phyloP scores from a whole-genome alignment of 2,329 filamentous ascomycete genomes.

The Rhinocladiella similis region DNA sequence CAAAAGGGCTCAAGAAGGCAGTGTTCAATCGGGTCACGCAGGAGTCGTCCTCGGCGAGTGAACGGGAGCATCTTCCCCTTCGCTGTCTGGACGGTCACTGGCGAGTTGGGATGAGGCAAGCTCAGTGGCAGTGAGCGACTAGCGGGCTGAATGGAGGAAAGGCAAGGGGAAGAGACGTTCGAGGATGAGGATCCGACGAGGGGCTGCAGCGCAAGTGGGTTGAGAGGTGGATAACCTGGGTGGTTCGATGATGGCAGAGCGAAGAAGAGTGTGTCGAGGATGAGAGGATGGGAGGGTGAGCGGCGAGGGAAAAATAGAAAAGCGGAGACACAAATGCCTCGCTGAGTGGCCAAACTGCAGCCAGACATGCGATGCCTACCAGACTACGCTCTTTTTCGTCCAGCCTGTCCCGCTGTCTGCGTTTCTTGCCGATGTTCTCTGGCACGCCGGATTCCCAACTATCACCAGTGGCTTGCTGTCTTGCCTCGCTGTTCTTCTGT shows the following conservation, averaged over 20 bases:
- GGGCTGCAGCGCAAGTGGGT: background rate
- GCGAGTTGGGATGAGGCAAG: conserved; percentile 19
- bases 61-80: conserved; percentile 11
- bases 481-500: background rate
- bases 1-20: conserved; percentile 10
- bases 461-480: too few relatives aligned
- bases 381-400: background rate
- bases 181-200: conserved; percentile 1
- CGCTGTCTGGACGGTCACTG: background rate
- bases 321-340: background rate
- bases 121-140: conserved; percentile 26
- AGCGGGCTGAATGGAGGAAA: conserved; percentile 21
- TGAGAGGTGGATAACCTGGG: background rate
- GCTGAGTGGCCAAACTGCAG: background rate
- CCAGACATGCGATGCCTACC: background rate
- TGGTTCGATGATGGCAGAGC: conserved; percentile 2
- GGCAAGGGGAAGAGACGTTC: conserved; percentile 9
- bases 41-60: conserved; percentile 16
- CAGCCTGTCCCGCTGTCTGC: background rate
- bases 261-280: background rate
- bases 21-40: conserved; percentile 21
- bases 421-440: background rate
- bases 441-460: background rate
- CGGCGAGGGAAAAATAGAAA: conserved; percentile 1
- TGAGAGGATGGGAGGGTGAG: too few relatives aligned